Percentiles rank a stretch among this genome's conserved stretches.
Evolutionary conservation across 257 asterid genomes (phyloP).

Genomic region (Cordia subcordata): DNA sequence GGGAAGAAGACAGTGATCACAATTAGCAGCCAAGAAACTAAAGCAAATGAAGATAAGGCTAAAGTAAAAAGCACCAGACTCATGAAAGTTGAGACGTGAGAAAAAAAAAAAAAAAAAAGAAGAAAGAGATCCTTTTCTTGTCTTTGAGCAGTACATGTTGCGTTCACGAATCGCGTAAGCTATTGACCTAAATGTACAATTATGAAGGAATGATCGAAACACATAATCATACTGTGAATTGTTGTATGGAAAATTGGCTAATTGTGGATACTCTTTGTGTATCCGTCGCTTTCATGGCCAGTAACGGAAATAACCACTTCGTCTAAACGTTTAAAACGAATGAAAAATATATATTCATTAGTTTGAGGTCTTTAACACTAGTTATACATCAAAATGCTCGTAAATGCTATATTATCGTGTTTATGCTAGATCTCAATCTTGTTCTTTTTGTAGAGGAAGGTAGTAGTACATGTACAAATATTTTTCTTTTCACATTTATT

Average conservation of each 20-base stretch:
- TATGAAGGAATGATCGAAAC: no score
- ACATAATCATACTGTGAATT: no score
- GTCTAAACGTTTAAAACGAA: no score
- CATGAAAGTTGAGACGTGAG: not conserved
- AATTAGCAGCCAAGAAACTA: slow-evolving; percentile 1
- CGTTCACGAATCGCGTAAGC: no score
- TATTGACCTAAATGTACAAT: no score
- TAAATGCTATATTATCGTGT: slow-evolving; percentile 20
- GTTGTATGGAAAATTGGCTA: slow-evolving; percentile 69
- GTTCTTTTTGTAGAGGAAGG: slow-evolving; percentile 70
- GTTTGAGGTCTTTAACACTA: not conserved
- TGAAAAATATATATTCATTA: not conserved
- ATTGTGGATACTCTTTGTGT: slow-evolving; percentile 62
- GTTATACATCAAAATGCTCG: not conserved
- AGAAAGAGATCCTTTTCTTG: slow-evolving; percentile 52
- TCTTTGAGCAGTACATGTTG: slow-evolving; percentile 40
- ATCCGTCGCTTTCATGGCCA: slow-evolving; percentile 48
- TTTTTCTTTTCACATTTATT: no score
- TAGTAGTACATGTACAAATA: no score
- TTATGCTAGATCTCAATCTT: slow-evolving; percentile 36
- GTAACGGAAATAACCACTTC: slow-evolving; percentile 19
- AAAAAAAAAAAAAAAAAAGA: not conserved
- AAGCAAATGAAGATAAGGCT: slow-evolving; percentile 11
- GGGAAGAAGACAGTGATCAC: not conserved
- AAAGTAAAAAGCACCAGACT: slow-evolving; percentile 16